phyloP scores from a whole-genome alignment of 768 basidiomycete genomes.

The Fomitopsis serialis region DNA sequence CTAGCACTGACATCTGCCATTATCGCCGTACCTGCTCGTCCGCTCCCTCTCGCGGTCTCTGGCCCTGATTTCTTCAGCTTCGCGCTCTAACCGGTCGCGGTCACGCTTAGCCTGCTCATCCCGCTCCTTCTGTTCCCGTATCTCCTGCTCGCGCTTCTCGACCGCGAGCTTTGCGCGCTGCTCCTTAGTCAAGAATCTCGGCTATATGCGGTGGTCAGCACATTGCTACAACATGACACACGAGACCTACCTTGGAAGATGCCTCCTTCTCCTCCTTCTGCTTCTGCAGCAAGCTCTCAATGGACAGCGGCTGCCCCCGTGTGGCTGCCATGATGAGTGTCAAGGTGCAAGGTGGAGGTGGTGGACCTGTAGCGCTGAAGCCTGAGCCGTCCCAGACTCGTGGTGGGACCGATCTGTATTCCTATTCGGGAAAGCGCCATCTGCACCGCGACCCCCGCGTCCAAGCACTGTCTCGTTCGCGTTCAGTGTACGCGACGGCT shows the following conservation, averaged over 20 bases:
- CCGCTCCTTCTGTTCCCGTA: constrained; percentile 62
- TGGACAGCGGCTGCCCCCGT: constrained; percentile 72
- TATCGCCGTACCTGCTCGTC: constrained; percentile 36
- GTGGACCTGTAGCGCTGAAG: no score
- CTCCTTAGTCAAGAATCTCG: constrained; percentile 90
- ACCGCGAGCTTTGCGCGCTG: constrained; percentile 88
- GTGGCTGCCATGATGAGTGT: constrained; percentile 35
- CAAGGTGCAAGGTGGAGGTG: not conserved
- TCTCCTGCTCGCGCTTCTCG: constrained; percentile 79
- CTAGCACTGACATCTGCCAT: constrained; percentile 35
- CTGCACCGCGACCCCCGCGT: not conserved
- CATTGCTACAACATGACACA: not conserved
- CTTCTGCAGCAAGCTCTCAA: constrained; percentile 80
- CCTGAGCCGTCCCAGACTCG: no score
- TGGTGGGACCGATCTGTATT: not conserved
- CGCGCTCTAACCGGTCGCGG: constrained; percentile 67
- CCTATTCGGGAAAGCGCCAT: not conserved
- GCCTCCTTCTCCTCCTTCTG: constrained; percentile 88
- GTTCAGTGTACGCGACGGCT: not conserved
- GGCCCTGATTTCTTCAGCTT: constrained; percentile 63
- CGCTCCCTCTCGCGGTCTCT: constrained; percentile 39
- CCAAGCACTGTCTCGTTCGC: not conserved
- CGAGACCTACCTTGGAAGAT: constrained; percentile 69
- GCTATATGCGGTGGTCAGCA: constrained; percentile 40
- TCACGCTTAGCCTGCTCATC: constrained; percentile 58